Base-by-base conservation (phyloP, 73 alveolate species). In the Loxodes magnus region DNA sequence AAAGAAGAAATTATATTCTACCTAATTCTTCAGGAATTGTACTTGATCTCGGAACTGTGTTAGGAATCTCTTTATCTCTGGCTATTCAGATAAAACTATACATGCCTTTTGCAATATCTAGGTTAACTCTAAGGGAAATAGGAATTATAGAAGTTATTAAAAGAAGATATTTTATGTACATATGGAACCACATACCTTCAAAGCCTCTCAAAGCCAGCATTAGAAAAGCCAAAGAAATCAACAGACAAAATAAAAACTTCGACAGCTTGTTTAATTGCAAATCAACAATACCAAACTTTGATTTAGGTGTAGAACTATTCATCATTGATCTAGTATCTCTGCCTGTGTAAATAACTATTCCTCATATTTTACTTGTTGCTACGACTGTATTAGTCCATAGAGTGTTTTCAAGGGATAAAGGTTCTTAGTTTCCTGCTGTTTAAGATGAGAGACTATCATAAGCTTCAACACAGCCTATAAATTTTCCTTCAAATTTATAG, bases 21-120 rank as follows among this genome's bases (percentile, higher is more conserved):
- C 97, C 97, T 12, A 87, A 60, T 67, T 87, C 97, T 77, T 87
- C 97, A 12, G 97, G 97, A 21, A 87, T 87, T 5, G 74, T 64
- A 15, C 84, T 52, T 54, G 82, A 83, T 43, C 97, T 79, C 17
- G 95, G 88, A n/a, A 87, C 51, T 2, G 97, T 78, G 6, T 90
- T 93, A 0, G 90, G 88, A 7, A 87, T 87, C 43, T 83, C 79
- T 9, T 50, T 50, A 56, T 87, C 97, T 35, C 74, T 61, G 42
- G 60, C 56, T 5, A 87, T 83, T 22, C 74, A 46, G 36, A 53
- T 26, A 41, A 51, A 67, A 26, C 92, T 59, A 68, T 84, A 87
- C 35, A 48, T 65, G 26, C 82, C 53, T 64, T 87, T 87, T 6
- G 95, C 94, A 70, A 84, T 59, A 39, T 87, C 97, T 30, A 87